Base-by-base conservation (phyloP, 495 filamentous ascomycete genomes). In the Neurospora pannonica region DNA sequence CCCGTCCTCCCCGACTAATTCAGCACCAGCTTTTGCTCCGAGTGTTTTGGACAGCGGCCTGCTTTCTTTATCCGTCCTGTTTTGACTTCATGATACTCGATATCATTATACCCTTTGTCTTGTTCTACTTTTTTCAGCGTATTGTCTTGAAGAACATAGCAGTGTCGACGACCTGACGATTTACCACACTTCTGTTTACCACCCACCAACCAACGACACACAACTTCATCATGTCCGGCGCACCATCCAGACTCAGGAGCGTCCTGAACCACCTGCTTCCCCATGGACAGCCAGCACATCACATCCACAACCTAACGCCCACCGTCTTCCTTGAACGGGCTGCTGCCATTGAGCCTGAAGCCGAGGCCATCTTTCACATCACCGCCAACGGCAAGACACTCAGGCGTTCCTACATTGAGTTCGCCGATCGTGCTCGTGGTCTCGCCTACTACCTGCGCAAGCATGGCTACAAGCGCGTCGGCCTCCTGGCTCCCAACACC, bases 241-340 rank as follows among this genome's bases (percentile, higher is more conserved):
- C 87, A 24, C 79, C 81, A 4, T 86, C 86, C 62, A 83, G 87
- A 62, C 81, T 89, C 54, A 78, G 79, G 24, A 88, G 82, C 82
- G 84, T 92, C 85, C 80, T 90, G 80, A 79, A 90, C 77, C 88
- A 96, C 84, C 84, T 93, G 83, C 77, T 86, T 34, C 72, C 77
- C 83, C 78, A 70, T 81, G 13, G 74, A 77, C 5, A 80, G 75
- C 77, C 81, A 71, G 78, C 87, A 34, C 89, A 90, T 76, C 84
- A 97, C 84, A 85, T 92, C 76, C 93, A 96, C 79, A 89, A 91
- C 13, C 89, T 99, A 21, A 94, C 93, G 1, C 96, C 96, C 0
- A 99, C 97, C 2, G 90, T 89, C 82, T 98, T 97, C 80, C 88
- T 99, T 17, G 91, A 92, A 39, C 90, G 95, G 71, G 96, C 96